A percentile compares a stretch with the other conserved stretches of the same genome.
phyloP scores from a whole-genome alignment of 306 rosid genomes.

The Pyrus communis region DNA sequence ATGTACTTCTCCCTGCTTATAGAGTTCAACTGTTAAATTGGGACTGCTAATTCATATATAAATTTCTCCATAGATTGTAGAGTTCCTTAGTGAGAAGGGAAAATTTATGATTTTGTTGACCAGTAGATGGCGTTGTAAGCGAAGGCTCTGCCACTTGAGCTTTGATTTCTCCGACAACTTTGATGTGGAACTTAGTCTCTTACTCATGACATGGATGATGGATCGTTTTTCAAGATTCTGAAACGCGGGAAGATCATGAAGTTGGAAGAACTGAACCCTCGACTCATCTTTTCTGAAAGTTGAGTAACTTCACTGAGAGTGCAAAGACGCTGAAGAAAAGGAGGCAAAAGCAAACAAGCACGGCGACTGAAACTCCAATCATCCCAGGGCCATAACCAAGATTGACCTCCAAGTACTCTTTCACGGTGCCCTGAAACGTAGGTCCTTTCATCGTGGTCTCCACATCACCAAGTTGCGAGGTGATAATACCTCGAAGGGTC shows the following conservation, averaged over 20 bases:
- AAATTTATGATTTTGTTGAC: neutral
- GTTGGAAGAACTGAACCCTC: neutral
- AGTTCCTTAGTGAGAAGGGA: neutral
- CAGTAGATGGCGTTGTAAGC: neutral
- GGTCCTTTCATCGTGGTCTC: slow-evolving; percentile 50
- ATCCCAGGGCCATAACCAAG: slow-evolving; percentile 50
- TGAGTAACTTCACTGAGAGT: slow-evolving; percentile 55
- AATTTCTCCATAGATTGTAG: neutral
- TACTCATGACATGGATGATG: neutral
- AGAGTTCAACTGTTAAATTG: neutral
- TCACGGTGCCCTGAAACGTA: slow-evolving; percentile 69
- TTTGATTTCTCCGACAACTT: neutral
- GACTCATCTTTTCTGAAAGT: slow-evolving; percentile 69
- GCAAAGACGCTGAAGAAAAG: slow-evolving; percentile 42
- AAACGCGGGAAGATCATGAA: neutral
- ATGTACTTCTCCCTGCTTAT: neutral
- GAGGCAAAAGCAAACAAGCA: slow-evolving; percentile 49
- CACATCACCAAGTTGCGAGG: slow-evolving; percentile 88
- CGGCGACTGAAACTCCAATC: slow-evolving; percentile 51
- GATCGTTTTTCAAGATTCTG: neutral
- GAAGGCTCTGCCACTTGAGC: neutral
- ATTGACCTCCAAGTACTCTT: slow-evolving; percentile 38
- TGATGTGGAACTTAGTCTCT: neutral
- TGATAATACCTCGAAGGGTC: slow-evolving; percentile 77
- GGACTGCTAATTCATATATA: neutral